Evolutionary conservation across 2,329 filamentous ascomycete species (phyloP), one percentile per base, ranked within the genome.

Genomic region (Biscogniauxia mediterranea): DNA sequence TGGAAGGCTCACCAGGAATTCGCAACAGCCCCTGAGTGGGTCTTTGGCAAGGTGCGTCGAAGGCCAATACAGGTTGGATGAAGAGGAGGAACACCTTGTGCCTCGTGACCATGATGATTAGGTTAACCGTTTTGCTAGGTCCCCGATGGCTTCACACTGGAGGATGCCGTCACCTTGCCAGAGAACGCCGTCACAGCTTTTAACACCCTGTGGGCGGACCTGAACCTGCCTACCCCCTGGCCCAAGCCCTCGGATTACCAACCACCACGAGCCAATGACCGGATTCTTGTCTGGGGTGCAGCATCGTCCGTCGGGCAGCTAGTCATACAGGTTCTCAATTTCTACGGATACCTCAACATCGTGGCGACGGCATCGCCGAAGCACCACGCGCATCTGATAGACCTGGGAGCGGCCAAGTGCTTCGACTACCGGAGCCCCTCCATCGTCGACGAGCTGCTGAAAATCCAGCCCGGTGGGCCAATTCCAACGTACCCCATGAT

Each of bases 161-260:
- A 71, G 54, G 57, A 70, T 25, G 68, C 66, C 19, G 66, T 69
- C 9, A 85, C 84, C 0, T 70, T 87, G 2, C 80, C 84, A 0
- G 81, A 83, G 55, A 88, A 86, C 65, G 72, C 86, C 26, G 80
- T 88, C 28, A 88, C 85, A 0, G 83, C 82, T 11, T 84, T 87
- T 70, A 84, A 89, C 68, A 75, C 83, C 5, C 69, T 83, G 2
- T 78, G 76, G 1, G 71, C 71, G 1, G 84, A 88, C 62, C 74
- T 89, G 13, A 76, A 72, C 0, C 71, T 89, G 20, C 77, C 79
- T 32, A 76, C 85, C 0, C 84, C 85, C 0, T 88, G 85, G 84
- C 85, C 85, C 0, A 79, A 81, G 52, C 81, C 81, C 0, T 69
- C 73, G 17, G 71, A 64, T 13, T 83, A 75, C 66, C 75, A 64